phyloP scores from a whole-genome alignment of 2,329 filamentous ascomycete genomes.

The Ophiocordyceps sinensis region DNA sequence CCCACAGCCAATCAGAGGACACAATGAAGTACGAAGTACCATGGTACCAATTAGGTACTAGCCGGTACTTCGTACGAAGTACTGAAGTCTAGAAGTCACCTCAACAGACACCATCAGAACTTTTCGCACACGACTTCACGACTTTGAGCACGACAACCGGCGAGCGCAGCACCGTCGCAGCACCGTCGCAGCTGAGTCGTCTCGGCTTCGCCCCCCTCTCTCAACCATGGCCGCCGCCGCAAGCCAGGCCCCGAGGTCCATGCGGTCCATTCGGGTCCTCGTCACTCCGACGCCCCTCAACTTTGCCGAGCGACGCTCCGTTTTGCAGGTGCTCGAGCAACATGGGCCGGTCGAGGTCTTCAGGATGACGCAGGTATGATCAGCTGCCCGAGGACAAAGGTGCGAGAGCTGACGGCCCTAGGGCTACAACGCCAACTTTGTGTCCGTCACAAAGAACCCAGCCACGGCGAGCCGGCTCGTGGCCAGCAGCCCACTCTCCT shows the following conservation, averaged over 20 bases:
- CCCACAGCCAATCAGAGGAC: too few relatives aligned
- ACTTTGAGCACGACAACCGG: too few relatives aligned
- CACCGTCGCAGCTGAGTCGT: too few relatives aligned
- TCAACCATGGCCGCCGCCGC: conserved; percentile 4
- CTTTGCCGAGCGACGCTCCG: conserved; percentile 39
- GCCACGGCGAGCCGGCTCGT: conserved; percentile 25
- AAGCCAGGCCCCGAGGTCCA: conserved; percentile 2
- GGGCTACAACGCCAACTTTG: conserved; percentile 33
- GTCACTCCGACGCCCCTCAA: conserved; percentile 36
- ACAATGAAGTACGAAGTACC: too few relatives aligned
- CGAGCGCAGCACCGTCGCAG: too few relatives aligned
- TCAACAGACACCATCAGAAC: too few relatives aligned
- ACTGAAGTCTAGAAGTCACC: too few relatives aligned
- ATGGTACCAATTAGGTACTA: too few relatives aligned
- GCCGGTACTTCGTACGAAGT: too few relatives aligned
- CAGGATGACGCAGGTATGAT: conserved; percentile 17
- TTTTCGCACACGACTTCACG: too few relatives aligned
- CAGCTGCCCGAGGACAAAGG: neutral
- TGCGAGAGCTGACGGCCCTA: conserved; percentile 7
- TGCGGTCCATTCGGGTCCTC: conserved; percentile 30
- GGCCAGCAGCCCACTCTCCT: conserved; percentile 30
- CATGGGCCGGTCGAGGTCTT: conserved; percentile 37
- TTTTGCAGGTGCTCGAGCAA: conserved; percentile 35
- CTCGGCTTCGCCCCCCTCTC: neutral
- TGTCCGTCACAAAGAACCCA: conserved; percentile 29